Evolutionary conservation across 495 filamentous ascomycete genomes (phyloP).

Genomic region (Chaetomium tenue): DNA sequence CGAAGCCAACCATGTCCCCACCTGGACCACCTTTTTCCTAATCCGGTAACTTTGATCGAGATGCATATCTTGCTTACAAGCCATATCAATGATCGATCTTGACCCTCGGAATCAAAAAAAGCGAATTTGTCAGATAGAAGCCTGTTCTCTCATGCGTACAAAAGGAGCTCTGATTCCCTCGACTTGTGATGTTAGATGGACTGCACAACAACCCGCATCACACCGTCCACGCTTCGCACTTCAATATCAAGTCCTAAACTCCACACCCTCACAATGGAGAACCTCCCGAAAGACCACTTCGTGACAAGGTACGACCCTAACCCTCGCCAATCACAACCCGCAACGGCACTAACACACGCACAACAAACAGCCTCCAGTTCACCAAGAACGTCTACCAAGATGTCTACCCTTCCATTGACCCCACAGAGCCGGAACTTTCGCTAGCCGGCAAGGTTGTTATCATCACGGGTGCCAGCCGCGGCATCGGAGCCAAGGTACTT

Average conservation of each 20-base stretch:
- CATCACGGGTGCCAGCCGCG: constrained; percentile 49
- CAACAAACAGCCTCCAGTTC: constrained; percentile 24
- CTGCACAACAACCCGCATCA: neutral
- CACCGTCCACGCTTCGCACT: neutral
- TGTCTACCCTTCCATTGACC: constrained; percentile 46
- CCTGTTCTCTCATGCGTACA: neutral
- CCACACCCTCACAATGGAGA: constrained; percentile 8
- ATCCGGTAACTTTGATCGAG: constrained; percentile 15
- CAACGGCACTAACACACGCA: neutral
- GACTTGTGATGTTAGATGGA: neutral
- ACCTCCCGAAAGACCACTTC: constrained; percentile 30
- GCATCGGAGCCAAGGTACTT: constrained; percentile 39
- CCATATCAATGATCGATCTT: neutral
- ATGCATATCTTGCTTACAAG: constrained; percentile 9
- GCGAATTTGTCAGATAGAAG: neutral
- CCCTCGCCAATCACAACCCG: neutral
- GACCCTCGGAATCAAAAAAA: neutral
- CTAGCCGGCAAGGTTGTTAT: constrained; percentile 45
- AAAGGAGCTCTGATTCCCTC: neutral
- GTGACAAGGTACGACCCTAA: constrained; percentile 17
- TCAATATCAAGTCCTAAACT: neutral
- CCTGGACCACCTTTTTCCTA: neutral
- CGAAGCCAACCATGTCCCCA: neutral
- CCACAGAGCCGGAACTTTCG: constrained; percentile 32
- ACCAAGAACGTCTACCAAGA: constrained; percentile 44